Conservation (phyloP, 352 stramenopile species). For the Hyaloperonospora brassicae region DNA sequence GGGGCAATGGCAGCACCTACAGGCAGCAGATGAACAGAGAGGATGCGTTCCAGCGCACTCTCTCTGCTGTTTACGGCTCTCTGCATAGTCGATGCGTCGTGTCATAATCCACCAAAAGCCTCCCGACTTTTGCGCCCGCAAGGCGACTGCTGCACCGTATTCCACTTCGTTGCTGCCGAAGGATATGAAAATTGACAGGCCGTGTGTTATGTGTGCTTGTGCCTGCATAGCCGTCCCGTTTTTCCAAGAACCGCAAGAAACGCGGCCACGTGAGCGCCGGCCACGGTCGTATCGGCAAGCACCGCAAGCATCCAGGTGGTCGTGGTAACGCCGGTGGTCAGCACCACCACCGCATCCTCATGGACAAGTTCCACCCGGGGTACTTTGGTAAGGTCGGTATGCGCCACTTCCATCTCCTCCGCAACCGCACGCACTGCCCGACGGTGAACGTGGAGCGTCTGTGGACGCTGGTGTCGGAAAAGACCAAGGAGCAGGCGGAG, state of each 20-base stretch:
- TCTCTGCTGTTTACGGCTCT: no score
- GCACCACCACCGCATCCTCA: constrained; percentile 99
- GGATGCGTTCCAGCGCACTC: background rate
- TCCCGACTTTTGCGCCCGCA: background rate
- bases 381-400: constrained; percentile 99
- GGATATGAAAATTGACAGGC: constrained; percentile 31
- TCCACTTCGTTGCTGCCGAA: background rate
- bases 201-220: constrained; percentile 45
- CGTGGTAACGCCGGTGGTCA: constrained; percentile 99
- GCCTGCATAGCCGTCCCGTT: constrained; percentile 70
- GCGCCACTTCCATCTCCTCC: constrained; percentile 98
- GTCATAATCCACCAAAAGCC: no score
- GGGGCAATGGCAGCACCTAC: background rate
- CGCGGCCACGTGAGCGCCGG: constrained; percentile 98
- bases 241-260: constrained; percentile 99
- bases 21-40: background rate
- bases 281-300: constrained; percentile 99
- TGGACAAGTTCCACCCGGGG: constrained; percentile 99
- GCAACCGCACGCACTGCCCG: constrained; percentile 95
- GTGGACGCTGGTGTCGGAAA: constrained; percentile 97
- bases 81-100: no score
- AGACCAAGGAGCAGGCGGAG: constrained; percentile 96
- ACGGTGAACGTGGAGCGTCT: constrained; percentile 99
- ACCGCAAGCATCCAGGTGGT: constrained; percentile 99
- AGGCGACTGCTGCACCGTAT: background rate